These are phyloP conservation scores for Barnettozyma populi DNA, from an alignment of 805 yeast species.

Conservation along the genomic window DNA sequence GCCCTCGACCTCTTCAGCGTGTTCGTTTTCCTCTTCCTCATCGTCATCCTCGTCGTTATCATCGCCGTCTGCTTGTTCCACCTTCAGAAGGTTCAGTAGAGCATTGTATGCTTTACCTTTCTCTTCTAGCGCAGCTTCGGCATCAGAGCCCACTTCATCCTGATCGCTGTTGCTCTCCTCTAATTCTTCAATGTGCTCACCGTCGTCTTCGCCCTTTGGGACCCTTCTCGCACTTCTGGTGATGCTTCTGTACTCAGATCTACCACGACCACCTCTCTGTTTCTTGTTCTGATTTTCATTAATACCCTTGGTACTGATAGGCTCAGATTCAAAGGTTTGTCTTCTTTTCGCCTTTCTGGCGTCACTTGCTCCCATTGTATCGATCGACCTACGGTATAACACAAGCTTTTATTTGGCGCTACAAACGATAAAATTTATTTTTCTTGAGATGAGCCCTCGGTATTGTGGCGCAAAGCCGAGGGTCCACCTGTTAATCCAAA, in stretches of 20 bases:
- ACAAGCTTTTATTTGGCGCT: not conserved
- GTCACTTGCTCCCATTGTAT: constrained; percentile 14
- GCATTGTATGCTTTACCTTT: constrained; percentile 58
- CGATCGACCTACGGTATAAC: not conserved
- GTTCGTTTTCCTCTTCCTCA: constrained; percentile 14
- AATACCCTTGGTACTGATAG: not conserved
- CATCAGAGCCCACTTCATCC: not conserved
- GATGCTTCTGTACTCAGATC: constrained; percentile 55
- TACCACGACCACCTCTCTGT: constrained; percentile 38
- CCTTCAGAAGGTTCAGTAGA: constrained; percentile 51
- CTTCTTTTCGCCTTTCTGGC: constrained; percentile 11
- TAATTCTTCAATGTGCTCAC: not conserved
- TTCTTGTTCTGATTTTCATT: constrained; percentile 6
- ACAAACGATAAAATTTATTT: not conserved
- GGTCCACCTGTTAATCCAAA: not conserved
- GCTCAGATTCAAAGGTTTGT: not conserved
- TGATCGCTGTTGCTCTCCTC: constrained; percentile 2
- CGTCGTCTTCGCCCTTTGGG: constrained; percentile 17
- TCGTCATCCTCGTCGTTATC: constrained; percentile 12
- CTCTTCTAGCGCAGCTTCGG: not conserved
- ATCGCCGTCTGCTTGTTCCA: constrained; percentile 35
- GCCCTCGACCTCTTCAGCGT: constrained; percentile 22
- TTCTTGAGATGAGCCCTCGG: not conserved
- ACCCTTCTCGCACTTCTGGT: constrained; percentile 47
- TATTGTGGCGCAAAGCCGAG: not conserved